These are phyloP conservation scores for Teratosphaeria pseudoeucalypti DNA, from an alignment of 2,329 filamentous ascomycete genomes.

Conservation along the genomic window DNA sequence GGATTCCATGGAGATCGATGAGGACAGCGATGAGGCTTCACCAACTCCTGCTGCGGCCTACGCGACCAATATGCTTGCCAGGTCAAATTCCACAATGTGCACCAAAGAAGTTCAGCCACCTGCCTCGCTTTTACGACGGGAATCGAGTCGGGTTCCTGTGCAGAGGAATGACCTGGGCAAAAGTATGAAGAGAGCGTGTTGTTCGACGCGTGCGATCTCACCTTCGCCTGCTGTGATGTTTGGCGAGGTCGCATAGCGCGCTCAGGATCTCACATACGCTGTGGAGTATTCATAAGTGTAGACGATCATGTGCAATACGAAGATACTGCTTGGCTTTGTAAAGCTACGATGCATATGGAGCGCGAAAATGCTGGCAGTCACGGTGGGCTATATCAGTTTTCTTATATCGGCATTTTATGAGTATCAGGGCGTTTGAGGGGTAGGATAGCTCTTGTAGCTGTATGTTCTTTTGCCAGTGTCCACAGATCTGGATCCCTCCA, in stretches of 20 bases:
- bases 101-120: constrained; percentile 17
- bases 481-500: background rate
- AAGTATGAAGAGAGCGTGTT: constrained; percentile 21
- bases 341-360: background rate
- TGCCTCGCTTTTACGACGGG: constrained; percentile 11
- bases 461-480: background rate
- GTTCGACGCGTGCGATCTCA: constrained; percentile 13
- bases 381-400: background rate
- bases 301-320: background rate
- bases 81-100: constrained; percentile 5
- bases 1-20: constrained; percentile 18
- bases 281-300: background rate
- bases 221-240: constrained; percentile 15
- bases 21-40: constrained; percentile 10
- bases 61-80: constrained; percentile 17
- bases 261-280: too few species aligned
- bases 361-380: background rate
- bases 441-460: background rate
- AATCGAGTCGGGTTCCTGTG: constrained; percentile 17
- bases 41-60: constrained; percentile 17
- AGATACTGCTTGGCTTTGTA: background rate
- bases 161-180: constrained; percentile 21
- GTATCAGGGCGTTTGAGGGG: background rate
- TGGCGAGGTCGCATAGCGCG: constrained; percentile 7
- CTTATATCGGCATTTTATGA: background rate